phyloP scores from a whole-genome alignment of 148 eudicot genomes.

The Rhododendron ovatum region DNA sequence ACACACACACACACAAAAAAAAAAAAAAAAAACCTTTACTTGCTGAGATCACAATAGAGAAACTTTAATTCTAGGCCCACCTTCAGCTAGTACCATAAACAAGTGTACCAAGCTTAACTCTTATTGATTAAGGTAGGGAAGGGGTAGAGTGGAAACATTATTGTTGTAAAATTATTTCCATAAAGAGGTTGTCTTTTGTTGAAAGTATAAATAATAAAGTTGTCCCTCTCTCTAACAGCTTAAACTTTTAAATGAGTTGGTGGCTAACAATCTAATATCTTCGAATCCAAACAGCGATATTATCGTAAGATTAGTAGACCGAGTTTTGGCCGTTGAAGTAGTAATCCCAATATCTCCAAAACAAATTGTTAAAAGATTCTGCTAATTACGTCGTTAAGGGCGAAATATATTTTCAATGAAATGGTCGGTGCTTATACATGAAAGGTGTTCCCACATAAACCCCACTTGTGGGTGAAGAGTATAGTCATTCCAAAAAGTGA shows the following conservation, averaged over 20 bases:
- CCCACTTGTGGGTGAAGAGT: conserved; percentile 10
- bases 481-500: background rate
- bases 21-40: no score
- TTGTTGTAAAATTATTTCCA: background rate
- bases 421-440: background rate
- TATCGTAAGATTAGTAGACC: background rate
- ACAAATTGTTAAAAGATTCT: background rate
- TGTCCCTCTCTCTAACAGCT: no score
- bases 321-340: background rate
- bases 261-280: no score
- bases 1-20: no score
- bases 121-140: background rate
- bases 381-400: background rate
- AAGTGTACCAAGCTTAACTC: background rate
- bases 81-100: background rate
- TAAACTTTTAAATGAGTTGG: no score
- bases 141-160: background rate
- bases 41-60: background rate
- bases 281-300: no score
- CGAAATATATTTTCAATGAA: background rate
- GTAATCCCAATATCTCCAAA: background rate
- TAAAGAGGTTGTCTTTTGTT: background rate
- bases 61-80: background rate
- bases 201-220: no score
- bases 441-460: background rate